These are phyloP conservation scores for Metschnikowia matae DNA, from an alignment of 805 yeast species.

Conservation along the genomic window DNA sequence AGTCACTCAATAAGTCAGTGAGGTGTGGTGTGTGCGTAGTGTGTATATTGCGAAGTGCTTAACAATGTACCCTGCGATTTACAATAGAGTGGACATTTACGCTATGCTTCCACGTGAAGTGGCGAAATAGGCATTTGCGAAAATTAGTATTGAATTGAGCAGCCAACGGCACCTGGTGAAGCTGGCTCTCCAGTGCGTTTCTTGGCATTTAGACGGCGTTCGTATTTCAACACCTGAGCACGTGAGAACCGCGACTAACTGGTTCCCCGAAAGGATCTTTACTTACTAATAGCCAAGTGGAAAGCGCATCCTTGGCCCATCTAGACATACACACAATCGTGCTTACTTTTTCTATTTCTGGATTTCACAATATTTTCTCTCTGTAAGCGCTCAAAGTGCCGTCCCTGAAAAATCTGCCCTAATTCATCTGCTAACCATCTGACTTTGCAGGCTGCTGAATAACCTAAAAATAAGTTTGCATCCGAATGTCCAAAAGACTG, in stretches of 20 bases:
- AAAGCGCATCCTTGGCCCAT: background rate
- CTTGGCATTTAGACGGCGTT: too few species aligned
- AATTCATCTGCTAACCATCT: background rate
- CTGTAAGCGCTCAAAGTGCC: background rate
- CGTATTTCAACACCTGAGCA: background rate
- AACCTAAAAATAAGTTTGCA: background rate
- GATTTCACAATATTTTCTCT: background rate
- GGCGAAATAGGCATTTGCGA: too few species aligned
- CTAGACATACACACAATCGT: background rate
- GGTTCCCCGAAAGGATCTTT: background rate
- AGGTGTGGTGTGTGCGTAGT: too few species aligned
- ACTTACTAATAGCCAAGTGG: background rate
- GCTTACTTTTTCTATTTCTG: background rate
- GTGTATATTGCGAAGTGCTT: too few species aligned
- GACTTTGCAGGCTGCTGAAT: background rate
- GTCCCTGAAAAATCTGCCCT: background rate
- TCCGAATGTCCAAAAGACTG: conserved; percentile 8
- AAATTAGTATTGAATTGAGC: too few species aligned
- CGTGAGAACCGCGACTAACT: background rate
- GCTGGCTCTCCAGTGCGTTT: too few species aligned
- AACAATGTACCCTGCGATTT: too few species aligned
- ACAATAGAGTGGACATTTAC: too few species aligned
- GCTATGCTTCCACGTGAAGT: too few species aligned
- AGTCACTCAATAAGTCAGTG: too few species aligned
- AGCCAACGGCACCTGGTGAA: too few species aligned